These are phyloP conservation scores for Miscanthus sacchariflorus DNA, from an alignment of 202 grass and related monocot genomes.

Conservation along the genomic window DNA sequence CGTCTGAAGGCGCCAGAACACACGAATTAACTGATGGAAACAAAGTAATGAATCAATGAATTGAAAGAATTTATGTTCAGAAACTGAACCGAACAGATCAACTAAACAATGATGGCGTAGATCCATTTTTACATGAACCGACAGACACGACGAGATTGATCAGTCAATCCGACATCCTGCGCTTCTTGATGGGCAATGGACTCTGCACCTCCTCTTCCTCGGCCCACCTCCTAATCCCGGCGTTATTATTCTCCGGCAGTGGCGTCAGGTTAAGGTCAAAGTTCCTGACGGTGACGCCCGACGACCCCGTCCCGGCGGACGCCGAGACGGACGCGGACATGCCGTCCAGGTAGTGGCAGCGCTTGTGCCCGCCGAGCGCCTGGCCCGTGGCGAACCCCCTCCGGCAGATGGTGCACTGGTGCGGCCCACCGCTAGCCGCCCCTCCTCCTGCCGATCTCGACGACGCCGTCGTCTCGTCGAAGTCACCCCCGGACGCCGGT, in stretches of 20 bases:
- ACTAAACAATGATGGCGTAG: neutral
- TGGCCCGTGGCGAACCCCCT: slow-evolving; percentile 77
- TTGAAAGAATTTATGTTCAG: neutral
- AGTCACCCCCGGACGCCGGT: neutral
- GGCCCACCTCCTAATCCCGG: slow-evolving; percentile 46
- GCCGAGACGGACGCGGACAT: slow-evolving; percentile 32
- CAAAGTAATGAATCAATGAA: slow-evolving; percentile 24
- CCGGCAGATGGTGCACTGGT: slow-evolving; percentile 84
- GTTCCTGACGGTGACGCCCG: slow-evolving; percentile 47
- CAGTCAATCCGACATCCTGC: slow-evolving; percentile 13
- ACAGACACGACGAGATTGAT: neutral
- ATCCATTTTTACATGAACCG: slow-evolving; percentile 12
- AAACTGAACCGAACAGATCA: neutral
- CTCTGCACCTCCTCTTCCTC: slow-evolving; percentile 82
- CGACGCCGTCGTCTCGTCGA: neutral
- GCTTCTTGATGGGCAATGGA: slow-evolving; percentile 68
- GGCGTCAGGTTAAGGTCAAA: slow-evolving; percentile 88
- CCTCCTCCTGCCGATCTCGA: no score
- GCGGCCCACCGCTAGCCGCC: slow-evolving; percentile 34
- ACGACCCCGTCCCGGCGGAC: slow-evolving; percentile 21
- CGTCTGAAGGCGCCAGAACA: neutral
- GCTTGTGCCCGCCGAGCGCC: slow-evolving; percentile 81
- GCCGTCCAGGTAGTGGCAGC: slow-evolving; percentile 84
- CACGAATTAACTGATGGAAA: neutral
- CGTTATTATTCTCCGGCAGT: slow-evolving; percentile 8